These are phyloP conservation scores for Kwoniella dejecticola DNA, from an alignment of 768 basidiomycete genomes.

Conservation along the genomic window DNA sequence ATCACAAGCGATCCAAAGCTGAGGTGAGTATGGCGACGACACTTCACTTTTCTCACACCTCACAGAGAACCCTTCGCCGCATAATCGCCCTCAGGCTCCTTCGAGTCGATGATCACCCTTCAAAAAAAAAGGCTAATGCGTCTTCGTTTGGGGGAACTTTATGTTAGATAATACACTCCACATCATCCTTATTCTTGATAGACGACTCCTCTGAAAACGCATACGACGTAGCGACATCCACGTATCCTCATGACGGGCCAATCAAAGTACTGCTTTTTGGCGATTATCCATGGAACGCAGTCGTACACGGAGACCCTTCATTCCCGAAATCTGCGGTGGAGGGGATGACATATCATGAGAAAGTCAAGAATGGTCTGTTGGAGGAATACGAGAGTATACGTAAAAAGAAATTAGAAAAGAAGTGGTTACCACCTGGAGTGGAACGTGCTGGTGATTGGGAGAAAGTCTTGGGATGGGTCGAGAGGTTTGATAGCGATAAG, in stretches of 20 bases:
- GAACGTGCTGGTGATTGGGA: slow-evolving; percentile 68
- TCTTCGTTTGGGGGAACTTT: background rate
- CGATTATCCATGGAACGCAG: slow-evolving; percentile 72
- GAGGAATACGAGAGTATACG: slow-evolving; percentile 63
- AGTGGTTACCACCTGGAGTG: slow-evolving; percentile 60
- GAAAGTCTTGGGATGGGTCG: slow-evolving; percentile 57
- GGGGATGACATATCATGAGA: slow-evolving; percentile 45
- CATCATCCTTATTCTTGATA: slow-evolving; percentile 69
- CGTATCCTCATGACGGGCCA: slow-evolving; percentile 61
- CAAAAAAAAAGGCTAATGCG: too few species aligned
- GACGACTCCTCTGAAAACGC: slow-evolving; percentile 83
- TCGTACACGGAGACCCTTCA: slow-evolving; percentile 54
- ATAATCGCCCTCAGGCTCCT: too few species aligned
- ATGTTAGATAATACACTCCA: slow-evolving; percentile 65
- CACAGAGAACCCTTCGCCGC: too few species aligned
- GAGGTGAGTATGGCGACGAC: slow-evolving; percentile 59
- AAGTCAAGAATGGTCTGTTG: slow-evolving; percentile 33
- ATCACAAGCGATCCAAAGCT: slow-evolving; percentile 67
- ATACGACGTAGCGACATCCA: slow-evolving; percentile 61
- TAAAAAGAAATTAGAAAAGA: slow-evolving; percentile 58
- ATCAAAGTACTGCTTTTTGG: slow-evolving; percentile 73
- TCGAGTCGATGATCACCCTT: too few species aligned
- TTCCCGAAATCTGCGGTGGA: slow-evolving; percentile 28
- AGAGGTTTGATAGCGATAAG: slow-evolving; percentile 13
- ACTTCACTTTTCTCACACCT: too few species aligned